These are phyloP conservation scores for Solioccasus polychromus DNA, from an alignment of 768 basidiomycete genomes.

Conservation along the genomic window DNA sequence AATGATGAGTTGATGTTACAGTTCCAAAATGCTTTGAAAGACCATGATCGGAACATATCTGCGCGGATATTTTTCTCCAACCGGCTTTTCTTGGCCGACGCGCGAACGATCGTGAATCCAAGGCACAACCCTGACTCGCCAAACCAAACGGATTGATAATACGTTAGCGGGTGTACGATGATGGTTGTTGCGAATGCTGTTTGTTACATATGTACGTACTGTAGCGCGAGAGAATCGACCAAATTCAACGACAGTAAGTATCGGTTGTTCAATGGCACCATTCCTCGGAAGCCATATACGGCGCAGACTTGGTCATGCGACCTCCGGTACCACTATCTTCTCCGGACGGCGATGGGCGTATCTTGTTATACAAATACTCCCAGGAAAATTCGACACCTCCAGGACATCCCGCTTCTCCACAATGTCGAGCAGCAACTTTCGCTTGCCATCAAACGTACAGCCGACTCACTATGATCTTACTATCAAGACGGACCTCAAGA, in stretches of 20 bases:
- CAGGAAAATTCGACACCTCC: too few species aligned
- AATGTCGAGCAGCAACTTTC: slow-evolving; percentile 28
- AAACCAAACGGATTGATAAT: background rate
- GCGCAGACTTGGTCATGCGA: slow-evolving; percentile 3
- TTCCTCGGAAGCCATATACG: slow-evolving; percentile 6
- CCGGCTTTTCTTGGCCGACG: slow-evolving; percentile 13
- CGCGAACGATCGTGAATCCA: background rate
- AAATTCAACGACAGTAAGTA: too few species aligned
- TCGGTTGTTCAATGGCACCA: slow-evolving; percentile 21
- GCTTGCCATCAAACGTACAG: slow-evolving; percentile 64
- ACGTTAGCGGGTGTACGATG: background rate
- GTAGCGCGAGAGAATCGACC: slow-evolving; percentile 1
- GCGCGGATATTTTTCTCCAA: slow-evolving; percentile 44
- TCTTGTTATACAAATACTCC: too few species aligned
- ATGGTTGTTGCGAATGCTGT: too few species aligned
- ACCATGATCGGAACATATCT: slow-evolving; percentile 47
- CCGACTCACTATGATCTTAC: slow-evolving; percentile 78
- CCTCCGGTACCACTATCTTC: background rate
- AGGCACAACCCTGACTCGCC: background rate
- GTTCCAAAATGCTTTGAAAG: slow-evolving; percentile 40
- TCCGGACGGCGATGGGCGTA: background rate
- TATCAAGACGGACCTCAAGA: slow-evolving; percentile 78
- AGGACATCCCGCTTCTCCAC: slow-evolving; percentile 9
- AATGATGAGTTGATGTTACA: slow-evolving; percentile 35
- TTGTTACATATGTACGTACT: background rate